These are phyloP conservation scores for Arctium lappa DNA, from an alignment of 129 eudicot species.

Conservation along the genomic window DNA sequence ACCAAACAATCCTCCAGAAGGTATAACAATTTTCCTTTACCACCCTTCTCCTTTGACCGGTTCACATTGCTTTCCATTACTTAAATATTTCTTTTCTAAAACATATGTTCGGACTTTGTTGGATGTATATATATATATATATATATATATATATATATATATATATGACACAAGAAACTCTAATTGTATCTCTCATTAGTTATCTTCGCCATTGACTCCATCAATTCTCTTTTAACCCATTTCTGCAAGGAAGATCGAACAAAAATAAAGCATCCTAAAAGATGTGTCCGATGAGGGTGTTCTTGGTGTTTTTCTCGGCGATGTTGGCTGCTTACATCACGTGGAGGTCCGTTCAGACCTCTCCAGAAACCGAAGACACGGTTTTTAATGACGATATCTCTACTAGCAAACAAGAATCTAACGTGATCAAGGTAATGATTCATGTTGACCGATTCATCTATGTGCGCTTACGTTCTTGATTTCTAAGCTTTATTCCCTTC, in stretches of 20 bases:
- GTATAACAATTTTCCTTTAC: neutral
- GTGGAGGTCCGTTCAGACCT: neutral
- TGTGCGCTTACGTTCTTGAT: neutral
- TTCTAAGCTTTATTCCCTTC: neutral
- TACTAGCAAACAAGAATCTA: constrained; percentile 14
- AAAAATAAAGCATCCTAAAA: neutral
- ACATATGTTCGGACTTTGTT: neutral
- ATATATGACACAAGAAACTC: neutral
- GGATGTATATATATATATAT: neutral
- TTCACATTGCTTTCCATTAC: neutral
- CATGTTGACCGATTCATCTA: neutral
- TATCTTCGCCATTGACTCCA: neutral
- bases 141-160: neutral
- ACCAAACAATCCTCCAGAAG: neutral
- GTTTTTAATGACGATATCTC: constrained; percentile 15
- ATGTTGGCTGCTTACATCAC: neutral
- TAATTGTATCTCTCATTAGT: neutral
- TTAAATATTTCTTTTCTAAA: neutral
- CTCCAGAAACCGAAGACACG: neutral
- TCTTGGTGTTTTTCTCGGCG: neutral
- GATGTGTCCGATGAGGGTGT: constrained; percentile 1
- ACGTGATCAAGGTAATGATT: constrained; percentile 23
- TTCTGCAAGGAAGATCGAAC: neutral
- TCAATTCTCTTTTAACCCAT: neutral
- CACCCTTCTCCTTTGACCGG: neutral